Conservation (phyloP, 306 rosid genomes). For the Crataegus laevigata region DNA sequence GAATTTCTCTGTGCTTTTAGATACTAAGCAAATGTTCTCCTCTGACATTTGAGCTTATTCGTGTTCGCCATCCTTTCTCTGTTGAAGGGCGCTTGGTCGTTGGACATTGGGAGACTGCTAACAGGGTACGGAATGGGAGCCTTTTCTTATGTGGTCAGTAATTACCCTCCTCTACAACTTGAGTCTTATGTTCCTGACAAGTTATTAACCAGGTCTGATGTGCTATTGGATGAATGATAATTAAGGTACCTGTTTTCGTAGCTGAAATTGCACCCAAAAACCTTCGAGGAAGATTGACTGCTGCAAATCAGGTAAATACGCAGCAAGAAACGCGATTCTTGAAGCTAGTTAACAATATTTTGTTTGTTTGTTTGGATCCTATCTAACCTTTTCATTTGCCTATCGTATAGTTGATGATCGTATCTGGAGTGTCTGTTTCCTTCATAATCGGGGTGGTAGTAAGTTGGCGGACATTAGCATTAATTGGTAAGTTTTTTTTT, state of each 20-base stretch:
- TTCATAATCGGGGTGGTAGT: conserved; percentile 70
- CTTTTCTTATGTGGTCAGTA: conserved; percentile 72
- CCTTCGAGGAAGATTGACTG: conserved; percentile 75
- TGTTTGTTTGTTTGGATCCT: not conserved
- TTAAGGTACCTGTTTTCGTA: conserved; percentile 69
- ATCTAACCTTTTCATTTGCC: not conserved
- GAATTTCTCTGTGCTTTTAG: conserved; percentile 2
- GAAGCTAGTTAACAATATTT: not conserved
- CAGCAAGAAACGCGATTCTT: not conserved
- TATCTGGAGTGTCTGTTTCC: conserved; percentile 54
- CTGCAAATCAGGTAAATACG: conserved; percentile 65
- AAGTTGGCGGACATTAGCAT: conserved; percentile 73
- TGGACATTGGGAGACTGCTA: conserved; percentile 83
- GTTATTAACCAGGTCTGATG: conserved; percentile 1
- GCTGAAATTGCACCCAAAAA: conserved; percentile 93
- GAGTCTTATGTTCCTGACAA: not conserved
- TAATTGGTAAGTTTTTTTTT: conserved; percentile 40
- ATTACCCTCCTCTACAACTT: not conserved
- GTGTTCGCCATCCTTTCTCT: conserved; percentile 8
- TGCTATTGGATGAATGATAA: conserved; percentile 21
- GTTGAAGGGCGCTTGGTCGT: conserved; percentile 46
- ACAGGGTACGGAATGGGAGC: conserved; percentile 99
- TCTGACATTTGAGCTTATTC: conserved; percentile 7
- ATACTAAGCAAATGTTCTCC: not conserved
- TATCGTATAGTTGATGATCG: conserved; percentile 61